Percentiles rank a stretch among this genome's conserved stretches.
These are phyloP conservation scores for Termitomyces sp. DNA, from an alignment of 768 basidiomycete genomes.

Conservation along the genomic window DNA sequence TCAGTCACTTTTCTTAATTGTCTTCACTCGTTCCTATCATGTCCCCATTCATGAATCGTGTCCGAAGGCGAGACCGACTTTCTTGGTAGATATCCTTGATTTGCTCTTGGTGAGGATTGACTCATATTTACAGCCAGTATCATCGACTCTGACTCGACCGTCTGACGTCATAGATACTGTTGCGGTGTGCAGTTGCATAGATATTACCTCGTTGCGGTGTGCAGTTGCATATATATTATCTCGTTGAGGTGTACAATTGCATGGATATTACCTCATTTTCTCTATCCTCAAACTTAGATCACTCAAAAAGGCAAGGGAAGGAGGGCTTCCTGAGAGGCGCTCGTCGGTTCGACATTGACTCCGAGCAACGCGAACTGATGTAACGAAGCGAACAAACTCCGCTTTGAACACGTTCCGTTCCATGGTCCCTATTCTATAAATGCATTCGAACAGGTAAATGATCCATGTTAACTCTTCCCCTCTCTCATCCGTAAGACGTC, in stretches of 20 bases:
- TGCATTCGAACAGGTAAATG: not conserved
- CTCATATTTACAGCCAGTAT: no score
- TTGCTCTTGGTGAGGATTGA: not conserved
- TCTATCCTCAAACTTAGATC: not conserved
- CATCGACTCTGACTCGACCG: no score
- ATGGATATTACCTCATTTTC: no score
- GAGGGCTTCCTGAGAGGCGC: not conserved
- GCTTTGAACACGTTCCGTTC: constrained; percentile 10
- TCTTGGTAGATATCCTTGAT: not conserved
- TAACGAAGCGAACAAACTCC: constrained; percentile 12
- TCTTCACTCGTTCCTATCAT: not conserved
- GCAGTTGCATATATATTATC: no score
- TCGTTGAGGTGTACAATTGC: no score
- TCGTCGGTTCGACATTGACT: not conserved
- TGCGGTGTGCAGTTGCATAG: no score
- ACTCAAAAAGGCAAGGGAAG: not conserved
- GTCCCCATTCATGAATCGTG: not conserved
- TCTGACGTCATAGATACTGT: no score
- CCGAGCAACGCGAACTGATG: constrained; percentile 12
- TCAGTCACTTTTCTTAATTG: not conserved
- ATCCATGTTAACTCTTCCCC: not conserved
- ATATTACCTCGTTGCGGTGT: no score
- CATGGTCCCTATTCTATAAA: constrained; percentile 1
- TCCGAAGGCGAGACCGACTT: not conserved
- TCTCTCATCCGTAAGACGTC: not conserved